phyloP scores from a whole-genome alignment of 495 filamentous ascomycete species.

The Aspergillus sclerotioniger region DNA sequence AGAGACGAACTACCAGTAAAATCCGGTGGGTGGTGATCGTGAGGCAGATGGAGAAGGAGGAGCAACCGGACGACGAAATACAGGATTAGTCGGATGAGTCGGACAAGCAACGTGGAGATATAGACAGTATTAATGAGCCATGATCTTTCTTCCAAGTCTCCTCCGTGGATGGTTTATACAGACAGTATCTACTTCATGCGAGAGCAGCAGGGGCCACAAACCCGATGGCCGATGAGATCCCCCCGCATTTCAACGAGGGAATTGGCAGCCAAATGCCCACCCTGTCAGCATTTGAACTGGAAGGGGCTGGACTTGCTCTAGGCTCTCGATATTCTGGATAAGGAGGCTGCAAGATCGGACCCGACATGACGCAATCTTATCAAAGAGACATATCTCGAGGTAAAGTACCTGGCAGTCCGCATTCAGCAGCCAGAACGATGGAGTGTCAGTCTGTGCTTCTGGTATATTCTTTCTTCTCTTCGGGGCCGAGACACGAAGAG shows the following conservation, averaged over 20 bases:
- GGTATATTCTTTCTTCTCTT: background rate
- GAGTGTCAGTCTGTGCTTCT: too few species aligned
- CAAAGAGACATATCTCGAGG: too few species aligned
- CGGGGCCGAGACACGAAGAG: background rate
- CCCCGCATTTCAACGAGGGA: conserved; percentile 1
- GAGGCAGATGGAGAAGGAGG: background rate
- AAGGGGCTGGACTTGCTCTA: conserved; percentile 10
- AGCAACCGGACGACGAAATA: background rate
- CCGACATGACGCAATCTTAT: background rate
- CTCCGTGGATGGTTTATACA: background rate
- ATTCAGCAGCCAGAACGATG: too few species aligned
- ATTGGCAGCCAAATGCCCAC: background rate
- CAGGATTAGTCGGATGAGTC: background rate
- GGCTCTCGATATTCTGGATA: background rate
- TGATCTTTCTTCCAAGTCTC: background rate
- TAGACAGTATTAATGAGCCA: background rate
- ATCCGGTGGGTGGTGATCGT: background rate
- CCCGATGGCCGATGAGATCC: background rate
- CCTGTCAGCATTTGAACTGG: background rate
- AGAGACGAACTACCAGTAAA: background rate
- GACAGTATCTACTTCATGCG: background rate
- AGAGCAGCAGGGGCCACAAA: background rate
- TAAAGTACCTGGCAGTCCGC: background rate
- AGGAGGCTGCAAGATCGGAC: background rate
- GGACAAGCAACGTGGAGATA: too few species aligned